Base-by-base conservation (phyloP, 768 basidiomycete genomes). In the Botryobasidium botryosum region DNA sequence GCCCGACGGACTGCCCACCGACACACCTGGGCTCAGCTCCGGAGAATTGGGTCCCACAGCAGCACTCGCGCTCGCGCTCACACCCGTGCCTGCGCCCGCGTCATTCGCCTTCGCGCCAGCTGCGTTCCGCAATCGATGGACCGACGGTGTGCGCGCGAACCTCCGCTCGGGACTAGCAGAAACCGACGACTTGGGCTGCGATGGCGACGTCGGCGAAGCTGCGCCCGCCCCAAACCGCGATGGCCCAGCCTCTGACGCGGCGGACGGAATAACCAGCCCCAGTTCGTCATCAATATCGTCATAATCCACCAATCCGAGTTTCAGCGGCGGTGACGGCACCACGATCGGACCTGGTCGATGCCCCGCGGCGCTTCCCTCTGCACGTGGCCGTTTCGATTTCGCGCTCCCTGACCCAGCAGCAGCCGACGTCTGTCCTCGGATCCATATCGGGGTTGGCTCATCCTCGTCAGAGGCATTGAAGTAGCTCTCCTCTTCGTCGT, bases 391-490 rank as follows among this genome's bases (percentile, higher is more conserved):
- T 29, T 28, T 15, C 40, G 45, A 46, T 53, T 60, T 27, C 55
- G 17, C 60, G 58, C 27, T 61, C 33, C 36, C 29, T 43, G 28
- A 26, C 29, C n/a, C 15, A 51, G 52, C 10, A 44, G 50, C 32
- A 50, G 47, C 18, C 53, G 54, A 17, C 52, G 51, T 20, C 10
- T 33, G 31, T n/a, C 10, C n/a, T 33, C 31, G 31, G 31, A 47
- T 51, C 31, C 52, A 46, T 10, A 32, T 43, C n/a, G 23, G 27
- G 7, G 15, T 69, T 67, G 27, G 69, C 65, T 52, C 59, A 32
- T 88, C 88, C 35, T 87, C 83, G 50, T 88, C 86, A 32, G 84
- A 83, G 24, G 66, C 70, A 53, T 91, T 87, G 70, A 94, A 96
- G 64, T 94, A 97, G 48, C 79, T 74, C 59, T 97, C 91, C 59